A percentile compares a stretch with the other conserved stretches of the same genome.
These are phyloP conservation scores for Kitagawia praeruptora DNA, from an alignment of 129 eudicot genomes.

Conservation along the genomic window DNA sequence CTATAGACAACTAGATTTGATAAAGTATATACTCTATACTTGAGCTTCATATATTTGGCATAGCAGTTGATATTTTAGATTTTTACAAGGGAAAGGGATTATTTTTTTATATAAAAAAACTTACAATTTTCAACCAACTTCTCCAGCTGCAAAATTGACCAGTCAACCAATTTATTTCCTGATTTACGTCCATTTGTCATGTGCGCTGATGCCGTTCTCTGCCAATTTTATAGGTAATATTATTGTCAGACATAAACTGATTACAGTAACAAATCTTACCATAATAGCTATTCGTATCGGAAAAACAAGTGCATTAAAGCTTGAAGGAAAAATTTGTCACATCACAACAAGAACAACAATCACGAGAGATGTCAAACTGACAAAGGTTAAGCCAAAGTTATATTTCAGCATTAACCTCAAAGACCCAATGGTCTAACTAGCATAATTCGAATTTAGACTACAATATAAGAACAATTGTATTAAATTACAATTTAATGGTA, in stretches of 20 bases:
- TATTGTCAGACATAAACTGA: neutral
- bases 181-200: neutral
- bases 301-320: neutral
- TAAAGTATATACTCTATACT: neutral
- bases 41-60: neutral
- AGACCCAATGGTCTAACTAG: neutral
- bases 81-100: too few species aligned
- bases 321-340: neutral
- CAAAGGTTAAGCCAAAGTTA: neutral
- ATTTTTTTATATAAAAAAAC: neutral
- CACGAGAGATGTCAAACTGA: neutral
- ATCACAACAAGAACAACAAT: neutral
- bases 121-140: constrained; percentile 1
- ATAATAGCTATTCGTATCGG: neutral
- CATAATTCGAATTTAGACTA: neutral
- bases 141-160: constrained; percentile 5
- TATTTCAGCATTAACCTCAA: neutral
- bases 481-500: neutral
- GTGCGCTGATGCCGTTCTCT: constrained; percentile 5
- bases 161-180: neutral
- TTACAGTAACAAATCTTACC: neutral
- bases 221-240: neutral
- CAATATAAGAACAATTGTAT: neutral
- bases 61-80: neutral
- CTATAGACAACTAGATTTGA: neutral